Evolutionary conservation across 495 filamentous ascomycete genomes (phyloP).

Genomic region (Aspergillus heteromorphus): DNA sequence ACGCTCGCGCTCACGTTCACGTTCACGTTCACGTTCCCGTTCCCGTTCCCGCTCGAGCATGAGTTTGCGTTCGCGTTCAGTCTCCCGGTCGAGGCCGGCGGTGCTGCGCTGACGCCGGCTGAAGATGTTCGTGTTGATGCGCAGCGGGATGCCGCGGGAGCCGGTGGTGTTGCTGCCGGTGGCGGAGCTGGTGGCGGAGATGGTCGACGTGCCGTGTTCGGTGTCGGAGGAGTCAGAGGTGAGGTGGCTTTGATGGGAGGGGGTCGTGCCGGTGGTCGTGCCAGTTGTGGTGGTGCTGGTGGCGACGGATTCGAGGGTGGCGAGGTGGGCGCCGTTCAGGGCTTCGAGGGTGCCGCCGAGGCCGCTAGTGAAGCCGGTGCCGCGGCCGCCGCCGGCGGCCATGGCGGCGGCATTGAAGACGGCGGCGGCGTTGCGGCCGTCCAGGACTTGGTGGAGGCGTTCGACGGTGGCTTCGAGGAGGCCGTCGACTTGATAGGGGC

Average conservation of each 20-base stretch:
- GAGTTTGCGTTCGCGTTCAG: constrained; percentile 27
- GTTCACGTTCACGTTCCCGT: constrained; percentile 27
- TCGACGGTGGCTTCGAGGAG: constrained; percentile 88
- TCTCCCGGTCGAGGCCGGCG: constrained; percentile 24
- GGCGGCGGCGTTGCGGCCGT: constrained; percentile 88
- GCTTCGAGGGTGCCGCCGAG: constrained; percentile 42
- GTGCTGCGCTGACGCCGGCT: constrained; percentile 21
- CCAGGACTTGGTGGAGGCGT: constrained; percentile 82
- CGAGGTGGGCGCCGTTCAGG: constrained; percentile 35
- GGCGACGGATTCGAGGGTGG: constrained; percentile 15
- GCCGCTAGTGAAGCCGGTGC: constrained; percentile 47
- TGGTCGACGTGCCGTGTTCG: constrained; percentile 32
- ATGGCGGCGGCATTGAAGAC: constrained; percentile 98
- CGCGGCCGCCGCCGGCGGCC: constrained; percentile 89
- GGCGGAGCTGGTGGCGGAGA: constrained; percentile 31
- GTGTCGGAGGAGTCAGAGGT: constrained; percentile 44
- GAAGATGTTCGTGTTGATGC: constrained; percentile 41
- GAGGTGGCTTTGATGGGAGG: constrained; percentile 28
- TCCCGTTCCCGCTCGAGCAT: too few species aligned
- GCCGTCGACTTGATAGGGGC: constrained; percentile 89
- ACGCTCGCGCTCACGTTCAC: constrained; percentile 25
- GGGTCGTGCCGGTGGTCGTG: constrained; percentile 22
- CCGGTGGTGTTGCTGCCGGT: constrained; percentile 23
- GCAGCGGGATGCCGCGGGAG: constrained; percentile 37
- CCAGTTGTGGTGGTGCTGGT: constrained; percentile 15